A percentile compares a stretch with the other conserved stretches of the same genome.
Conservation (phyloP, 2,329 filamentous ascomycete genomes). For the Lecanicillium sp. region DNA sequence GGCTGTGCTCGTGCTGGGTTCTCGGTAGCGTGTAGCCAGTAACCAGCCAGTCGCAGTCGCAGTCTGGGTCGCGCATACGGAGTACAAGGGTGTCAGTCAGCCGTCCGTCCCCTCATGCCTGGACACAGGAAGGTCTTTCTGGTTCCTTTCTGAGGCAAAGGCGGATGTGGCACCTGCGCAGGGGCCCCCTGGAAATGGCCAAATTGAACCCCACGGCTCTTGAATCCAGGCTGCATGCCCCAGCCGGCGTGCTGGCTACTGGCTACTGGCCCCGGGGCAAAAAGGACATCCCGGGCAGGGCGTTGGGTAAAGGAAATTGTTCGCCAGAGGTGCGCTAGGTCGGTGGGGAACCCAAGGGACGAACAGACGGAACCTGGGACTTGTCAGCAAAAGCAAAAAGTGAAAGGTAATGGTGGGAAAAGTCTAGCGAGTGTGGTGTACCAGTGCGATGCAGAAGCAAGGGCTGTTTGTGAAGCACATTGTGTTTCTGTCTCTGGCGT, state of each 20-base stretch:
- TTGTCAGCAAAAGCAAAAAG: slow-evolving; percentile 6
- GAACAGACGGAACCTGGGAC: slow-evolving; percentile 7
- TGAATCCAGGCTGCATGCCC: neutral
- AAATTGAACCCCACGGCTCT: slow-evolving; percentile 3
- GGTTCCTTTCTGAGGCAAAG: neutral
- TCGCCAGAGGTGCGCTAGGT: slow-evolving; percentile 4
- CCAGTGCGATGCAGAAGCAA: too few species aligned
- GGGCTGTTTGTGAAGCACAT: too few species aligned
- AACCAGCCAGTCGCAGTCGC: too few species aligned
- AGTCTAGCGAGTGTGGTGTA: too few species aligned
- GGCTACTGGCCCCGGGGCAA: too few species aligned
- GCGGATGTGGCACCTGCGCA: slow-evolving; percentile 9
- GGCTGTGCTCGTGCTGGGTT: too few species aligned
- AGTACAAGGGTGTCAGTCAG: neutral
- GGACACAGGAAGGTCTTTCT: neutral
- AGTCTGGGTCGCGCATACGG: too few species aligned
- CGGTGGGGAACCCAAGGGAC: slow-evolving; percentile 6
- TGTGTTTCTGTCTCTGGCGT: too few species aligned
- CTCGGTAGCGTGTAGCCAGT: too few species aligned
- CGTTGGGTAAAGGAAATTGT: slow-evolving; percentile 75
- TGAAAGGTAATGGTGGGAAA: neutral
- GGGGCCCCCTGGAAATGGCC: slow-evolving; percentile 4
- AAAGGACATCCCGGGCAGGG: slow-evolving; percentile 99
- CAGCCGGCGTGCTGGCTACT: neutral
- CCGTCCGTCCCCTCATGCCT: slow-evolving; percentile 1